Evolutionary conservation across 169 alveolate genomes (phyloP), one percentile per base, ranked within the genome.

Genomic region (Eimeria acervulina): DNA sequence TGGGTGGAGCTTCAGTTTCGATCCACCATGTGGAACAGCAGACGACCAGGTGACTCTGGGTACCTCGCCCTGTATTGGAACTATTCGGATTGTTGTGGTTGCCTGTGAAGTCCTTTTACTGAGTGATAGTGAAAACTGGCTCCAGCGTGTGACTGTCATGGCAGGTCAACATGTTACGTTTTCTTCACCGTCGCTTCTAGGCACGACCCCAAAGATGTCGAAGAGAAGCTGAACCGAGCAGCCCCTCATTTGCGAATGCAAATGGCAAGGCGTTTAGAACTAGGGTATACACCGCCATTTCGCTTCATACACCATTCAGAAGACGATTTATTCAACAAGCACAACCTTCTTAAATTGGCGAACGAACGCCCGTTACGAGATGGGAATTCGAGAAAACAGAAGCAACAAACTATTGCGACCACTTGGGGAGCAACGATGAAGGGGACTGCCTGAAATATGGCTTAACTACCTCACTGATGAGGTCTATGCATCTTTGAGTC

Each of bases 181-280:
- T 95, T 51, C 38, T 95, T 85, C 95, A 66, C 96, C 59, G 70
- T 95, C 66, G 74, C 92, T 1, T 87, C 96, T 55, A 59, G 78
- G 23, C 93, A 88, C 66, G 95, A 87, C 78, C 92, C 95, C 44
- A 85, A 95, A 21, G 95, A 95, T 23, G 84, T 76, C 42, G 95
- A 95, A 72, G 90, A 78, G 76, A 44, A 59, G 38, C 95, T 95
- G 44, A 94, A 95, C 85, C 55, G 63, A 1, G 96, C 96, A 21
- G 95, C 96, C 15, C 96, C 96, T 2, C 84, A 63, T 36, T 38
- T 95, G 1, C 96, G 96, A 72, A 63, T 95, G 81, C 96, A 95
- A 55, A 78, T 95, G 59, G 96, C 96, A 78, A 66, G 96, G 36
- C 91, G 95, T 51, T 78, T 95, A 80, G 89, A 95, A 52, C 96